Base-by-base conservation (phyloP, 208 protist genomes). In the Balamuthia mandrillaris region DNA sequence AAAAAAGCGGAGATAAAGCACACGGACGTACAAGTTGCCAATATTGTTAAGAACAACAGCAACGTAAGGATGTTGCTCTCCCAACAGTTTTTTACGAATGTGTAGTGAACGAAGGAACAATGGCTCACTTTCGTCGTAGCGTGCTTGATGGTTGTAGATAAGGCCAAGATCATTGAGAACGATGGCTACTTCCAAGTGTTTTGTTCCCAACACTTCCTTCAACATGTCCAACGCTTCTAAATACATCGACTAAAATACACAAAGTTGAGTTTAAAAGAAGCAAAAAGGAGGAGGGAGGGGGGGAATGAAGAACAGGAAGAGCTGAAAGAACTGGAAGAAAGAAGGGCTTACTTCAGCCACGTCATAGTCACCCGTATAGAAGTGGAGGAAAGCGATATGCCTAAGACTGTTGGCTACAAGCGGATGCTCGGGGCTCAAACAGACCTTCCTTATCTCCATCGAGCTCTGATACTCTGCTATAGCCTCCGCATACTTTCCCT, bases 31-130 rank as follows among this genome's bases (percentile, higher is more conserved):
- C 72, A 81, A 27, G 72, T 81, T 81, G 72, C 72, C 72, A 44
- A 81, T 33, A 39, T 81, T 61, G 49, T 81, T 81, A 51, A 81
- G 35, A 21, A 61, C 72, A 24, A 81, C 72, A 24, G 47, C 72
- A 24, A 61, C 61, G 72, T 81, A 81, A 4, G 72, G 72, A 51
- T 81, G 72, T 21, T 27, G 35, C 49, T 54, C 42, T 29, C 72
- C 72, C 27, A 81, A 35, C 45, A 81, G 72, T 35, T 61, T 81
- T 51, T 81, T 81, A 21, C 72, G 45, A 37, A 81, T 81, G 72
- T 24, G 49, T 21, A 81, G 72, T n/a, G 47, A 61, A 24, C 61
- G 72, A 27, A 24, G 45, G 14, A 81, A 37, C 33, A 81, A 51
- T n/a, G 72, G 52, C 37, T 81, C 27, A 37, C 72, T 81, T 51